Conservation (phyloP, 176 grass and related monocot species). For the Thalia dealbata region DNA sequence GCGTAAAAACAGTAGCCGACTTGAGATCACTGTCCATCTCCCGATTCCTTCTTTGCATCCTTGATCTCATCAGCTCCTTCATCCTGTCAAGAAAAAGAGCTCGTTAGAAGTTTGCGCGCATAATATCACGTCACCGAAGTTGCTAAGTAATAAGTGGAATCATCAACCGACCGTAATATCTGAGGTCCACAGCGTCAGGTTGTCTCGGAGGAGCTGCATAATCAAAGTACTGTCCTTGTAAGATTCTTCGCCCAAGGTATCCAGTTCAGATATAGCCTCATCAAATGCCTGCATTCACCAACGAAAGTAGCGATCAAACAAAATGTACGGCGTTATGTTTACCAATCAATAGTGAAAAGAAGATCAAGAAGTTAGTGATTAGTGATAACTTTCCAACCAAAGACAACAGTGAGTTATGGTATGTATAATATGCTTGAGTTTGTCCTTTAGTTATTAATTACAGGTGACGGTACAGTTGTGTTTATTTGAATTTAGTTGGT, state of each 20-base stretch:
- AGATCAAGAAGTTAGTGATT: no score
- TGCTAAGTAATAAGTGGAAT: neutral
- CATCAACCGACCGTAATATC: slow-evolving; percentile 26
- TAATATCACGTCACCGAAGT: neutral
- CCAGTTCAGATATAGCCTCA: slow-evolving; percentile 50
- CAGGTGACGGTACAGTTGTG: no score
- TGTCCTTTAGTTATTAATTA: no score
- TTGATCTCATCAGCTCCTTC: slow-evolving; percentile 48
- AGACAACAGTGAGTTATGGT: no score
- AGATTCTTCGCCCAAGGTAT: slow-evolving; percentile 44
- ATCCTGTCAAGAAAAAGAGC: slow-evolving; percentile 21
- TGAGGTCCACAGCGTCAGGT: slow-evolving; percentile 47
- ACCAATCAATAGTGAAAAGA: no score
- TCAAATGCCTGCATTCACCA: slow-evolving; percentile 30
- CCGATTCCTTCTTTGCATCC: slow-evolving; percentile 38
- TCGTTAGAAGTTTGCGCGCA: neutral
- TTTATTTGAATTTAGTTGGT: no score
- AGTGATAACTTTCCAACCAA: no score
- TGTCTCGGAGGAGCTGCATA: slow-evolving; percentile 55
- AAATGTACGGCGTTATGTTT: neutral
- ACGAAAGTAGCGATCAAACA: neutral
- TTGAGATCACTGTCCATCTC: slow-evolving; percentile 28
- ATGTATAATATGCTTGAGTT: no score
- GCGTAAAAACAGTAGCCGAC: neutral
- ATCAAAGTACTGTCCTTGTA: slow-evolving; percentile 61